These are phyloP conservation scores for Podochytrium sp. DNA, from an alignment of 192 early-diverging fungal genomes.

Conservation along the genomic window DNA sequence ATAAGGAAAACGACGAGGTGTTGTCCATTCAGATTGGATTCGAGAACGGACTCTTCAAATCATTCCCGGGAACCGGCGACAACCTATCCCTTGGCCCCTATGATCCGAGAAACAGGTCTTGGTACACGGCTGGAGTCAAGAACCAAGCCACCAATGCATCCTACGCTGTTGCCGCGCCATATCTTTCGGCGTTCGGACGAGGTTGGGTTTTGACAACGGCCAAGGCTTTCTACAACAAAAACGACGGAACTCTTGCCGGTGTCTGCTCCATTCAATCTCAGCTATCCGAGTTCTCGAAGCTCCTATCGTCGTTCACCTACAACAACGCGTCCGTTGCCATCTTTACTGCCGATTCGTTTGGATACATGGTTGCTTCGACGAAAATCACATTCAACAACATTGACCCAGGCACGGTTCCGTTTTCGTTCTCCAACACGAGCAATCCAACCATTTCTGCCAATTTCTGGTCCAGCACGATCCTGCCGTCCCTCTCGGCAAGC, in stretches of 20 bases:
- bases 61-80: constrained; percentile 31
- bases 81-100: constrained; percentile 18
- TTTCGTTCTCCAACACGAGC: background rate
- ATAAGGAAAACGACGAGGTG: constrained; percentile 19
- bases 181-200: constrained; percentile 27
- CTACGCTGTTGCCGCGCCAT: constrained; percentile 28
- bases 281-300: constrained; percentile 4
- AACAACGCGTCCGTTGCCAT: constrained; percentile 11
- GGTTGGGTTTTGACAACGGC: constrained; percentile 36
- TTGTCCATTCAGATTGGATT: constrained; percentile 34
- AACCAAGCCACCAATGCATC: constrained; percentile 5
- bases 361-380: background rate
- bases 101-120: constrained; percentile 35
- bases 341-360: background rate
- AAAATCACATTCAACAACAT: background rate
- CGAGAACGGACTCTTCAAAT: constrained; percentile 36
- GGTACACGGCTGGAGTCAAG: constrained; percentile 30
- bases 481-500: background rate
- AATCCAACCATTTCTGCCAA: background rate
- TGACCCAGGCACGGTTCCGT: background rate
- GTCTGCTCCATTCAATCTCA: constrained; percentile 21
- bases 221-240: background rate
- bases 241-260: constrained; percentile 15
- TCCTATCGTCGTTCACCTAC: background rate
- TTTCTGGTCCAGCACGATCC: constrained; percentile 21